Evolutionary conservation across 306 rosid genomes (phyloP), one percentile per base, ranked within the genome.

Genomic region (Hylodesmum podocarpum): DNA sequence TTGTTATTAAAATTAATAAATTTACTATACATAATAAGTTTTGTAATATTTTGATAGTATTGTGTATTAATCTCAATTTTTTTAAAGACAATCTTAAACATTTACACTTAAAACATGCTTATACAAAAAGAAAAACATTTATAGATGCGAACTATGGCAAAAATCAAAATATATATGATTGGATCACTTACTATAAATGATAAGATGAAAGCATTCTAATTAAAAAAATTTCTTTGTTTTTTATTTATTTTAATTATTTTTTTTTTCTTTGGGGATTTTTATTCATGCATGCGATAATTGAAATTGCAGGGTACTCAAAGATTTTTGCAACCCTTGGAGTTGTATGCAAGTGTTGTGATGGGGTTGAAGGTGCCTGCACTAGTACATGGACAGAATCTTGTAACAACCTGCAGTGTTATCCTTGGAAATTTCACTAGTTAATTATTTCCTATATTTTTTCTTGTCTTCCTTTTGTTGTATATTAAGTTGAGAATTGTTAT

Each of bases 331-430:
- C 81, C 1, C 85, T 88, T 49, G 92, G 92, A 50, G 82, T 86
- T 54, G 78, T 83, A 44, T 88, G 92, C 82, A 81, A 88, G 81
- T 88, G 92, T 54, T 88, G 92, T 77, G 92, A 88, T 73, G 88
- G 82, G 39, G 55, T 46, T 53, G 85, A 59, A 16, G 88, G 84
- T 14, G 54, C 72, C 33, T 88, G 92, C 39, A 83, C 66, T 16
- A 77, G 80, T 57, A 81, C 67, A 19, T 79, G 92, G 89, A 65
- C 64, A 28, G 25, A 70, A 18, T 80, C 92, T 83, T 88, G 92
- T 76, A 70, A 81, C 21, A 83, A 84, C 0, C 63, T 86, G 8
- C 70, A 79, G 75, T 88, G 92, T 79, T 78, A 58, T 13, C 92
- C 89, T 16, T 88, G 92, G 92, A 88, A 88, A 80, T 83, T 71